Conservation (phyloP, 306 rosid species). For the Acacia melanoxylon region DNA sequence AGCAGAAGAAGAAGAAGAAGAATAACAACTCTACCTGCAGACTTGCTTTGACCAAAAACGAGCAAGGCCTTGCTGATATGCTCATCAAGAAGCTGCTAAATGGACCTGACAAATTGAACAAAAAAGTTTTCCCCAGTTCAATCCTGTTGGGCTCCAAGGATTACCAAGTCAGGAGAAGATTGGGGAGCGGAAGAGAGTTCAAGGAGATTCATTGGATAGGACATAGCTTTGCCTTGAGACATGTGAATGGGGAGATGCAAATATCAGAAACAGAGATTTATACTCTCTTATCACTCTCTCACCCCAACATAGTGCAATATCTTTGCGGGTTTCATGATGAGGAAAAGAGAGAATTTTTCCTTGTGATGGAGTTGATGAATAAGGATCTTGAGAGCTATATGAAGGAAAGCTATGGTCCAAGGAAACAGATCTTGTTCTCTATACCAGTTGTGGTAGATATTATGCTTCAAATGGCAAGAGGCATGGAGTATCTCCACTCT, state of each 20-base stretch:
- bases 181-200: conserved; percentile 60
- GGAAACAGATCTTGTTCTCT: conserved; percentile 73
- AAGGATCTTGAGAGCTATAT: conserved; percentile 65
- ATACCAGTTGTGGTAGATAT: conserved; percentile 76
- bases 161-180: conserved; percentile 63
- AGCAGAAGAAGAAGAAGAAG: conserved; percentile 53
- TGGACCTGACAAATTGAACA: conserved; percentile 36
- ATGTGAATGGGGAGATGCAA: conserved; percentile 59
- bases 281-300: conserved; percentile 61
- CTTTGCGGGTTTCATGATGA: conserved; percentile 75
- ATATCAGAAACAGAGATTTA: conserved; percentile 50
- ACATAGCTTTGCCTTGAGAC: conserved; percentile 67
- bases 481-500: conserved; percentile 82
- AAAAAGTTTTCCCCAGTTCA: conserved; percentile 51
- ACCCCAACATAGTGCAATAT: conserved; percentile 72
- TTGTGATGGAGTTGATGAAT: conserved; percentile 77
- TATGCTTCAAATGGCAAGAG: conserved; percentile 96
- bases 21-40: conserved; percentile 24
- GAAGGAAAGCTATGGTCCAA: conserved; percentile 75
- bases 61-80: conserved; percentile 49
- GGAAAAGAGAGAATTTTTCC: conserved; percentile 67
- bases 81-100: conserved; percentile 50
- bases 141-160: conserved; percentile 59
- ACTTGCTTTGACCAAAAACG: conserved; percentile 44
- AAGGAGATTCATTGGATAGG: conserved; percentile 97